Conservation (phyloP, 163 green algal species). For the Chlamydomonas reinhardtii region DNA sequence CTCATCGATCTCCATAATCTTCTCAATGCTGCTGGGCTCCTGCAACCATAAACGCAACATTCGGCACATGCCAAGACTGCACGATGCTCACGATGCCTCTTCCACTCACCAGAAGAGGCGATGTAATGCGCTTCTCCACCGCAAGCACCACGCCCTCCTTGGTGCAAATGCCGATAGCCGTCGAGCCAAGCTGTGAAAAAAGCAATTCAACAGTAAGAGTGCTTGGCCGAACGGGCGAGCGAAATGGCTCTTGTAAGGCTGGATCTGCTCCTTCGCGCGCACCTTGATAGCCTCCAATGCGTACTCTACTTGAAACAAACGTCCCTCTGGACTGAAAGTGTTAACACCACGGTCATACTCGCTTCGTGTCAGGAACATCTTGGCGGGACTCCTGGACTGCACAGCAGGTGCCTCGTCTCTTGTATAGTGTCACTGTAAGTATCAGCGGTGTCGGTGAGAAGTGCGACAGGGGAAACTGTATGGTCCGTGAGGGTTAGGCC, state of each 20-base stretch:
- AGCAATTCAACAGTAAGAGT: neutral
- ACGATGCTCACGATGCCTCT: neutral
- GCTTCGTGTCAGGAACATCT: conserved; percentile 90
- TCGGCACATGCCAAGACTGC: too few relatives aligned
- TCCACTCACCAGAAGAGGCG: conserved; percentile 88
- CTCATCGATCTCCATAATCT: conserved; percentile 97
- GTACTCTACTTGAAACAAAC: conserved; percentile 99
- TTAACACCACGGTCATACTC: conserved; percentile 99
- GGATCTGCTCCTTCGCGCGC: conserved; percentile 1
- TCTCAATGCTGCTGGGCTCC: conserved; percentile 94
- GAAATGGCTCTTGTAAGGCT: neutral
- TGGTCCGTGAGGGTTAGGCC: too few relatives aligned
- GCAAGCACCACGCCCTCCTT: conserved; percentile 94
- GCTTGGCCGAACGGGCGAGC: neutral
- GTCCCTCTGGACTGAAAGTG: conserved; percentile 95
- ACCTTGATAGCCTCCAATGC: conserved; percentile 99
- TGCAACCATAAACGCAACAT: conserved; percentile 14
- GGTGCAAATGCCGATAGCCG: conserved; percentile 94
- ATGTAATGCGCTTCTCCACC: conserved; percentile 99
- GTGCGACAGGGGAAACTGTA: too few relatives aligned
- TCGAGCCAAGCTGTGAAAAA: conserved; percentile 92
- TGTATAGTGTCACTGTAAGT: too few relatives aligned
- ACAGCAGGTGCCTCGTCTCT: too few relatives aligned
- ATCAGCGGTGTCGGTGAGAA: too few relatives aligned
- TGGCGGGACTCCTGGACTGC: neutral